Evolutionary conservation across 1,139 yeast species (phyloP), one percentile per base, ranked within the genome.

Genomic region (Yamadazyma sp.): DNA sequence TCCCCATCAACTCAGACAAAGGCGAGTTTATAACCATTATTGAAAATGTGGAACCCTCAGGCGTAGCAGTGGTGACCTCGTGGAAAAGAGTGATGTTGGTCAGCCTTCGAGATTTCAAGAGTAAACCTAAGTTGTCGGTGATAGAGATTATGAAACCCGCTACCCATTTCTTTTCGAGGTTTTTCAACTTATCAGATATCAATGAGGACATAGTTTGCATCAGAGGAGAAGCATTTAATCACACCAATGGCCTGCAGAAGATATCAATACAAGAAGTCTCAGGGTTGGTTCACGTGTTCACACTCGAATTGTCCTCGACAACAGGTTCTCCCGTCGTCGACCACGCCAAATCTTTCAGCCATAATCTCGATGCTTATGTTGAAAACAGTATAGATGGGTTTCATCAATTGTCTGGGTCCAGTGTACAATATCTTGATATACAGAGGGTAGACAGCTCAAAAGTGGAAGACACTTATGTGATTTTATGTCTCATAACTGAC

Each of bases 21-120:
- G 75, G 77, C 22, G 95, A 87, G 54, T 61, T 61, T 36, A 68
- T 87, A 18, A 77, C 81, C 1, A 56, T 72, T 33, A 76, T 83
- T 2, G 77, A 80, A 44, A 79, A 77, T 46, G 73, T 83, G 12
- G 91, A 85, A 48, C 92, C 94, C 0, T 81, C 86, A 3, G 95
- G 96, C 1, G 64, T 88, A 5, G 69, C 83, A 1, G 58, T 86
- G 9, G 77, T 89, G 5, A 87, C 96, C 0, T 79, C 88, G 5
- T 69, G 77, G 51, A 88, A 87, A 29, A 66, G 94, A 45, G 77
- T 84, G 35, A 59, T 84, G 10, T 66, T 86, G 37, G 58, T 87
- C 3, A 69, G 84, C 0, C 66, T 88, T 28, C 73, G 87, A 47
- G 95, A 88, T 57, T 68, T 76, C 36, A 73, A 77, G 34, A 92